These are phyloP conservation scores for Anisodus tanguticus DNA, from an alignment of 257 asterid species.

Conservation along the genomic window DNA sequence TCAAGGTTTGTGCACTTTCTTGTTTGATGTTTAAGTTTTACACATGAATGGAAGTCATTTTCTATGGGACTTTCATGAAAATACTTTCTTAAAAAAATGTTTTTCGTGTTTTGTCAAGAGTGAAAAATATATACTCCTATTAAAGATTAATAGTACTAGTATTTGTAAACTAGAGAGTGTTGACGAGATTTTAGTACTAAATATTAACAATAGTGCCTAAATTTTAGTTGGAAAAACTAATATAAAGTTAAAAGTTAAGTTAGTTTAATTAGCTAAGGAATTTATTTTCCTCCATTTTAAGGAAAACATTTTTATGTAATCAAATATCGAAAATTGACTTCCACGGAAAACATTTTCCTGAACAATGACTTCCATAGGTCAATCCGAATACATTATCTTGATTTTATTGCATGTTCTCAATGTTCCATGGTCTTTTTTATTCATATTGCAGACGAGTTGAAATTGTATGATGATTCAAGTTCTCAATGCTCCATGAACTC, in stretches of 20 bases:
- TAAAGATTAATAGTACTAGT: neutral
- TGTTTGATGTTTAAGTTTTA: neutral
- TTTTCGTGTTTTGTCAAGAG: neutral
- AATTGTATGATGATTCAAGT: conserved; percentile 52
- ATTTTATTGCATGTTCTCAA: neutral
- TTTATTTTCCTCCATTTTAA: neutral
- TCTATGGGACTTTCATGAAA: neutral
- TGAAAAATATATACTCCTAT: neutral
- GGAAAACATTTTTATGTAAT: neutral
- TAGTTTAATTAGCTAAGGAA: neutral
- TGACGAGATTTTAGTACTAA: neutral
- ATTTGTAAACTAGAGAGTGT: neutral
- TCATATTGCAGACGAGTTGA: conserved; percentile 47
- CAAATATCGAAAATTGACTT: too few species aligned
- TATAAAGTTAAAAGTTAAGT: neutral
- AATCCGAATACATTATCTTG: neutral
- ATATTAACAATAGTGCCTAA: too few species aligned
- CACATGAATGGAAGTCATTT: neutral
- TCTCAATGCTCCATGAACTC: conserved; percentile 62
- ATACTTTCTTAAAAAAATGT: neutral
- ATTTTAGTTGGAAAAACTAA: too few species aligned
- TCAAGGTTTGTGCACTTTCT: conserved; percentile 43
- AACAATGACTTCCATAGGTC: neutral
- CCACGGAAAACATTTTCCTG: too few species aligned
- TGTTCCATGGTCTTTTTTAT: conserved; percentile 8